Conservation (phyloP, 345 rosid species). For the Xanthoceras sorbifolium region DNA sequence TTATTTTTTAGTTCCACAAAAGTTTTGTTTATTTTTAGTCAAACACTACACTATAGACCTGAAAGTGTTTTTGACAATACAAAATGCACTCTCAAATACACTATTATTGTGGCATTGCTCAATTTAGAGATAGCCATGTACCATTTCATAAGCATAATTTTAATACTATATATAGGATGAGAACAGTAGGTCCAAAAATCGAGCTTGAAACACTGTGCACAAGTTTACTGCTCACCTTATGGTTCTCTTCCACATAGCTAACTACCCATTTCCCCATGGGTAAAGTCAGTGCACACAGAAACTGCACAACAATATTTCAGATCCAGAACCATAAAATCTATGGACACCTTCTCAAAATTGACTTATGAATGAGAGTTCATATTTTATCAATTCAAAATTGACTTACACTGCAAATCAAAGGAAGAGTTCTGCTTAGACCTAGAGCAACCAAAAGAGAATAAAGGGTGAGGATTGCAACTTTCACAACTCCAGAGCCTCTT, state of each 20-base stretch:
- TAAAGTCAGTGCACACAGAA: slow-evolving; percentile 66
- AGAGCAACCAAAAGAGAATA: slow-evolving; percentile 51
- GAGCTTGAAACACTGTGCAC: background rate
- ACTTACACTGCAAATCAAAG: slow-evolving; percentile 72
- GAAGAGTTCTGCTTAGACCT: slow-evolving; percentile 59
- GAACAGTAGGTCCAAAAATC: background rate
- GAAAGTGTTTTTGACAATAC: background rate
- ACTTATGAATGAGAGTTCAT: background rate
- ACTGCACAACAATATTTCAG: slow-evolving; percentile 42
- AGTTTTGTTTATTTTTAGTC: background rate
- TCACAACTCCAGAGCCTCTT: slow-evolving; percentile 57
- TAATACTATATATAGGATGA: background rate
- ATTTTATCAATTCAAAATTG: slow-evolving; percentile 9
- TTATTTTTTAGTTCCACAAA: no score
- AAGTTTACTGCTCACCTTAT: slow-evolving; percentile 50
- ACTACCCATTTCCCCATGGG: slow-evolving; percentile 70
- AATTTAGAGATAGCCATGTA: background rate
- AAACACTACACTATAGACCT: no score
- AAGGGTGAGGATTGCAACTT: slow-evolving; percentile 43
- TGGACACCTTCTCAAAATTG: background rate
- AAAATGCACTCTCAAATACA: no score
- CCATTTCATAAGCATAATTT: background rate
- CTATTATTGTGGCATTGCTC: background rate
- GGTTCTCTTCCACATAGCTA: slow-evolving; percentile 69
- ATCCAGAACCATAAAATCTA: background rate